Base-by-base conservation (phyloP, 495 filamentous ascomycete species). In the Daldinia concentrica region DNA sequence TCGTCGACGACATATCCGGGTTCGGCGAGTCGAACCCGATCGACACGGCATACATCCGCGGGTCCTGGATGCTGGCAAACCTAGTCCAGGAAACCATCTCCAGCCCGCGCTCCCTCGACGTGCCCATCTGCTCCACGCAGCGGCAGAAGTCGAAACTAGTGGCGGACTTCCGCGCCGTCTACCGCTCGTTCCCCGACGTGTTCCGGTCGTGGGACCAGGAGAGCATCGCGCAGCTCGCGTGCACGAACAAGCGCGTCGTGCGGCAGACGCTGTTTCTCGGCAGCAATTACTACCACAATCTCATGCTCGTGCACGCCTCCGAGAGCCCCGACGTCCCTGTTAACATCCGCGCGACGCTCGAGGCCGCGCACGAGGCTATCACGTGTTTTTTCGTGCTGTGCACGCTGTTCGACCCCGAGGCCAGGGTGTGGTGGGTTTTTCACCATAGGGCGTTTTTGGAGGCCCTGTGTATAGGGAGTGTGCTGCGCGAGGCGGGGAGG, bases 381-480 rank as follows among this genome's bases (percentile, higher is more conserved):
- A 80, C 79, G 22, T 74, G 83, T 11, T 93, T 92, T 69, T 92
- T 92, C 79, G 80, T 91, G 29, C 82, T 92, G 12, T 89, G 87
- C 74, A 78, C 76, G 1, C 73, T 90, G 24, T 89, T 92, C 62
- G 85, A 87, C 68, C 80, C 81, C 34, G 90, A 93, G 76, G 89
- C 89, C 9, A 82, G 86, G 52, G 89, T 92, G 4, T 92, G 90
- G 90, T 93, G 90, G 90, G 89, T 91, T 6, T 92, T 92, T 73
- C 88, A 90, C 74, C 90, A 92, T 75, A 78, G 90, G 14, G 90
- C 90, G 0, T 93, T 92, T 74, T 79, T 91, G 50, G 90, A 91
- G 76, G 89, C 88, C 24, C 77, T 90, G 74, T 83, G 87, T 70
- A 82, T 83, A 34, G 82, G 82, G 14, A 79, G 78, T 58, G 81